These are phyloP conservation scores for Lepiota brunneoincarnata DNA, from an alignment of 768 basidiomycete species.

Conservation along the genomic window DNA sequence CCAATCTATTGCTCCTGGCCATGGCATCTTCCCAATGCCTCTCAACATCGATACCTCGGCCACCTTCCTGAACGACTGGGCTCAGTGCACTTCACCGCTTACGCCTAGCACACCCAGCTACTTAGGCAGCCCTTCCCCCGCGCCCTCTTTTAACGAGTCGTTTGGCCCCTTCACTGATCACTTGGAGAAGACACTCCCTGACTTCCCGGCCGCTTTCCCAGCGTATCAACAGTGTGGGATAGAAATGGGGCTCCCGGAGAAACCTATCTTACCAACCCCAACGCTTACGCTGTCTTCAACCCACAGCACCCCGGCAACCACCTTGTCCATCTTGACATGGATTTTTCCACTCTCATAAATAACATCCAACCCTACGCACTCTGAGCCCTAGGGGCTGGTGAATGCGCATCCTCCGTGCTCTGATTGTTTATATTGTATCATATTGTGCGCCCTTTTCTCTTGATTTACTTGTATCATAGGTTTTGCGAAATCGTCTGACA, in stretches of 20 bases:
- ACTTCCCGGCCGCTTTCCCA: conserved; percentile 17
- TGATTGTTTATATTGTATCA: conserved; percentile 13
- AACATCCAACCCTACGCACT: conserved; percentile 19
- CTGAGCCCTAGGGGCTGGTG: neutral
- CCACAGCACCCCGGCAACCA: conserved; percentile 12
- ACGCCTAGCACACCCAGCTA: conserved; percentile 42
- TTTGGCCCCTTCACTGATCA: conserved; percentile 23
- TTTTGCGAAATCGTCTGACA: neutral
- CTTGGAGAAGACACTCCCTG: conserved; percentile 25
- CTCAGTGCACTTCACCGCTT: conserved; percentile 40
- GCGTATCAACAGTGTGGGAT: conserved; percentile 17
- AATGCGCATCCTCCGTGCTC: neutral
- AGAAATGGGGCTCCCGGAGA: conserved; percentile 12
- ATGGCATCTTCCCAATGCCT: conserved; percentile 13
- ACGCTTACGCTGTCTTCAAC: conserved; percentile 13
- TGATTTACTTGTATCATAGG: conserved; percentile 7
- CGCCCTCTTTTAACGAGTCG: conserved; percentile 22
- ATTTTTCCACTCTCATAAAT: conserved; percentile 34
- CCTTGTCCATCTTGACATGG: conserved; percentile 20
- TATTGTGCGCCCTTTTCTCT: neutral
- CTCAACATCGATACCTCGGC: conserved; percentile 42
- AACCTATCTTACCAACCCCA: conserved; percentile 10
- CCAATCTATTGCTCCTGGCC: conserved; percentile 16
- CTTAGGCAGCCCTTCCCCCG: conserved; percentile 24
- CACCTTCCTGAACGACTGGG: conserved; percentile 36